Evolutionary conservation across 2,329 filamentous ascomycete species (phyloP).

Genomic region (Alternaria triticina): DNA sequence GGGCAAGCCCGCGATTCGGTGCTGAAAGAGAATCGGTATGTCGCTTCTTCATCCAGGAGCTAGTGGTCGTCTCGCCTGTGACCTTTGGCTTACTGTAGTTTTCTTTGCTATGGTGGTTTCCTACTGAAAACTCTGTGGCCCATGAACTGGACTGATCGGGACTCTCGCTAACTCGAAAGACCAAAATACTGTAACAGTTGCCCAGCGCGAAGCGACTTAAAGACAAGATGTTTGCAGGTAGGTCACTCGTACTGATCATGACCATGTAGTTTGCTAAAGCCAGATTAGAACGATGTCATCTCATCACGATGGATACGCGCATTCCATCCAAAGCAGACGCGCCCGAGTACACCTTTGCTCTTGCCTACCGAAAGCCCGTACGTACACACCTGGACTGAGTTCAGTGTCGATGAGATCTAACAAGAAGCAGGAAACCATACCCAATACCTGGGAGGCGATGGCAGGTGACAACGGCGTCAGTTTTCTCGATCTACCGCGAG

Average conservation of each 20-base stretch:
- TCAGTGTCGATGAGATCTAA: neutral
- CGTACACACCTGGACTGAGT: neutral
- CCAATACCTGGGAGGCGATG: neutral
- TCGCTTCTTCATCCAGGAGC: neutral
- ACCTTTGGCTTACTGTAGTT: accelerated
- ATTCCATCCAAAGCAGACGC: neutral
- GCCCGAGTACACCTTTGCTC: neutral
- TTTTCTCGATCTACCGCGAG: neutral
- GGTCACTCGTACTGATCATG: too few species aligned
- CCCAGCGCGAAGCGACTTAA: neutral
- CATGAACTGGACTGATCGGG: neutral
- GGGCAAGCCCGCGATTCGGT: neutral
- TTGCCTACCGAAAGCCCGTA: neutral
- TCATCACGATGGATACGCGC: neutral
- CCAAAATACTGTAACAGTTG: neutral
- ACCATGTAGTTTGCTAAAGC: neutral
- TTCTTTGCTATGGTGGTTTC: neutral
- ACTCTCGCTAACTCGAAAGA: neutral
- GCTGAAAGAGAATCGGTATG: neutral
- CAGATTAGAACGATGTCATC: neutral
- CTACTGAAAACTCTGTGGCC: neutral
- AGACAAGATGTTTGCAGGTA: neutral
- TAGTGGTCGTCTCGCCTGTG: neutral
- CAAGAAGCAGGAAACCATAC: neutral
- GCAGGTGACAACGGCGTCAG: neutral